Evolutionary conservation across 2,329 filamentous ascomycete genomes (phyloP), one percentile per base, ranked within the genome.

Genomic region (Bipolaris zeicola): DNA sequence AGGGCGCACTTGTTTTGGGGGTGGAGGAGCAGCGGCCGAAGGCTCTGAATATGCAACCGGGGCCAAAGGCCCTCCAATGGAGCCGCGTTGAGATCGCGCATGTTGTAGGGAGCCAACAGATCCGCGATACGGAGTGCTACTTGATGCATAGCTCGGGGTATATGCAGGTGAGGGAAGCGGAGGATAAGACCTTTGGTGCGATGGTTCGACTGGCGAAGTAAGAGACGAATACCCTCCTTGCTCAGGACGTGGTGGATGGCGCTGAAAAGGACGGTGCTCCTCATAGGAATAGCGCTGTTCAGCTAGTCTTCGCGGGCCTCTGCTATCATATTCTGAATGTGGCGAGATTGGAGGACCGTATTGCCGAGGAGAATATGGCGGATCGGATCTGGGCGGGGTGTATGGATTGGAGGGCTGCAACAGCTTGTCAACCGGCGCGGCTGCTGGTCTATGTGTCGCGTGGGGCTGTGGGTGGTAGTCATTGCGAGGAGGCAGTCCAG

Each of bases 351-450:
- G 60, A 37, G 71, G 73, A 8, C 70, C 73, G 66, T 76, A 74
- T 39, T 75, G 68, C 53, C 71, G 71, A n/a, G 75, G 75, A 16
- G 75, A 77, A 61, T 76, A 77, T 6, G 72, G 68, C 18, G 74
- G 70, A 45, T 78, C 75, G 24, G 76, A 75, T 38, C 75, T 67
- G 5, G 76, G 74, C 18, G 76, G 75, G 14, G 76, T 77, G 60
- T 76, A 77, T 10, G 74, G 71, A 58, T 74, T 69, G 18, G 71
- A 58, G 16, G 73, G 70, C 22, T 66, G 66, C 11, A 76, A 62
- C 33, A 76, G 57, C 58, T 76, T 77, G 49, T 76, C 70, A 14
- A 77, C 65, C 6, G 73, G 71, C 22, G 72, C 70, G 22, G 72
- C 70, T 44, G 71, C 65, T 43, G 75, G 52, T 58, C 61, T 68